Base-by-base conservation (phyloP, 2,329 filamentous ascomycete genomes). In the Setomelanomma holmii region DNA sequence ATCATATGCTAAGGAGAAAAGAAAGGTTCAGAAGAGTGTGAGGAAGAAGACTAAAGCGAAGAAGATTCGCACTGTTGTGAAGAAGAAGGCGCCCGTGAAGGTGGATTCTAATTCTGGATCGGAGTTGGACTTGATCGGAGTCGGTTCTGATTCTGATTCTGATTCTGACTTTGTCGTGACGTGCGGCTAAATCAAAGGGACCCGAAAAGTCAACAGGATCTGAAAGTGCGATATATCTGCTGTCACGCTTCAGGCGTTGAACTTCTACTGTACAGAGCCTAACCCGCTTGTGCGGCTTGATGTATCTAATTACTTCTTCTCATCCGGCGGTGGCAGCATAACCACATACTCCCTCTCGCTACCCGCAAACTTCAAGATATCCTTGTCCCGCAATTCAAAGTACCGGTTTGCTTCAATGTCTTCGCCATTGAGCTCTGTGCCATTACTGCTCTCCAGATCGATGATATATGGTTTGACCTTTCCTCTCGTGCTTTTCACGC, bases 321-420 rank as follows among this genome's bases (percentile, higher is more conserved):
- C 53, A 14, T 72, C 71, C 5, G 62, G 60, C 17, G 71, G 71
- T 23, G 85, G 83, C 52, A 97, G 82, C 90, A 98, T 95, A 53
- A 98, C 75, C n/a, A 99, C 91, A 74, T 98, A 99, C 76, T 99
- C 95, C 66, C 92, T 85, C 53, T 90, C 89, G 71, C 91, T 96
- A 53, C 89, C 83, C 8, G 93, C 95, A 76, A 99, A 96, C 68
- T 86, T 86, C 51, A 99, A 74, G 71, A 99, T 86, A 74, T 99
- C 95, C 77, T 92, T 93, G 72, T 95, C 89, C 71, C 88, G 84
- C 49, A 98, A 76, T 76, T 99, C 93, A 45, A 96, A 79, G 74
- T 92, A 99, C 56, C 92, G 83, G 67, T 89, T 89, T 12, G 84
- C 82, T 1, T 90, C 89, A 3, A 96, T 78, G 64, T 79, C 80